Conservation (phyloP, 148 eudicot species). For the Rhododendron ferrugineum region DNA sequence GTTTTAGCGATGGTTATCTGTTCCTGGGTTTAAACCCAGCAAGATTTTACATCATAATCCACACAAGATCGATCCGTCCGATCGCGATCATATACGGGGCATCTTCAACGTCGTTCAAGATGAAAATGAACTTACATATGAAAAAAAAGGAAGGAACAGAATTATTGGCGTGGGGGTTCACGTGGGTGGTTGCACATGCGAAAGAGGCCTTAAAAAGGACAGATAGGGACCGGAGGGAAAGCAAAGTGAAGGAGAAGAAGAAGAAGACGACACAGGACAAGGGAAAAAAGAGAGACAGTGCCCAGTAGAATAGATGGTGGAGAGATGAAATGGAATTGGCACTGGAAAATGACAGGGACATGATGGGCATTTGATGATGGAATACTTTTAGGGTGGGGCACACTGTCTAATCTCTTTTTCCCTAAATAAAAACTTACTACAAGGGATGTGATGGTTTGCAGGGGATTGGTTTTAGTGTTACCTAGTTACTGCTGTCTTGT, state of each 20-base stretch:
- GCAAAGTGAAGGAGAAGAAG: background rate
- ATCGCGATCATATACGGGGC: background rate
- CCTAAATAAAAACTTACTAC: background rate
- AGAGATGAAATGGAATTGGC: background rate
- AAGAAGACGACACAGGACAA: background rate
- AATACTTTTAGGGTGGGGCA: background rate
- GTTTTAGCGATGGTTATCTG: background rate
- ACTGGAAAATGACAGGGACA: background rate
- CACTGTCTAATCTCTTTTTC: background rate
- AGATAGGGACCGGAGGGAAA: background rate
- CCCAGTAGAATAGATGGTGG: background rate
- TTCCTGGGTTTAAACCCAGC: background rate
- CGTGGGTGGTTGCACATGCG: constrained; percentile 34
- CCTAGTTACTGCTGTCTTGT: background rate
- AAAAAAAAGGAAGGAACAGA: constrained; percentile 11
- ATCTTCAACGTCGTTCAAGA: background rate
- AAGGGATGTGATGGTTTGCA: constrained; percentile 1
- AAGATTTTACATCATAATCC: background rate
- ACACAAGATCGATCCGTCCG: background rate
- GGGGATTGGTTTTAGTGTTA: background rate
- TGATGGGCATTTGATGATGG: background rate
- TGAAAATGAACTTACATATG: background rate
- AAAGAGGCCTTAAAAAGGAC: constrained; percentile 2
- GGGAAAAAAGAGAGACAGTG: background rate
- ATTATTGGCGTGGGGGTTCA: constrained; percentile 26